Evolutionary conservation across 164 flowering plant genomes (phyloP).

Genomic region (Magnolia kwangsiensis): DNA sequence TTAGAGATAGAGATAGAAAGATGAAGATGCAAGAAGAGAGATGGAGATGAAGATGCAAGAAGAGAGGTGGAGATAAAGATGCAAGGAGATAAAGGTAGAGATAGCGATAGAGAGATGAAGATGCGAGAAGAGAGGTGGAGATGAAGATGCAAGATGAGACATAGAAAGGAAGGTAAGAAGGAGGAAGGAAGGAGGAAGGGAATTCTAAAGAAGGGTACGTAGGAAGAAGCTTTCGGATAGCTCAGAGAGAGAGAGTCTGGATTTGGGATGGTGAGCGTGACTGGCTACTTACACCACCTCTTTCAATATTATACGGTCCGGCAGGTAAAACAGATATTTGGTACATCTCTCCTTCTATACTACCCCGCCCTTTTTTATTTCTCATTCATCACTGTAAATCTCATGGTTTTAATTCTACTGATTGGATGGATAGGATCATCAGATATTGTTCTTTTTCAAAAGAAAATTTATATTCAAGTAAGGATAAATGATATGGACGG

Average conservation of each 20-base stretch:
- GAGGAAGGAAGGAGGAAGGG: conserved; percentile 8
- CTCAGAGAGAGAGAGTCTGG: not conserved
- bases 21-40: conserved; percentile 4
- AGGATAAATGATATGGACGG: too few relatives aligned
- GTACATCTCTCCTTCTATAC: too few relatives aligned
- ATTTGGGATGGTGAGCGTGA: not conserved
- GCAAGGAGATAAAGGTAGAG: conserved; percentile 5
- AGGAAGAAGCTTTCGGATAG: not conserved
- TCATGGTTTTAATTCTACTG: too few relatives aligned
- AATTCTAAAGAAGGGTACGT: conserved; percentile 1
- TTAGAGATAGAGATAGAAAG: conserved; percentile 10
- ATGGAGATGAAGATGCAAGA: not conserved
- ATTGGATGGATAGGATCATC: too few relatives aligned
- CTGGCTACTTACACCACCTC: not conserved
- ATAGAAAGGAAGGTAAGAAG: not conserved
- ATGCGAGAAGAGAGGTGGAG: not conserved
- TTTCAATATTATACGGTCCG: too few relatives aligned
- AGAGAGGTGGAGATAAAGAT: not conserved
- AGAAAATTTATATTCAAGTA: too few relatives aligned
- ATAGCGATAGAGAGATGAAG: too few relatives aligned
- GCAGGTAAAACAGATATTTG: too few relatives aligned
- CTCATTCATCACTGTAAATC: too few relatives aligned
- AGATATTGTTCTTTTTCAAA: too few relatives aligned
- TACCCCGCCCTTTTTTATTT: too few relatives aligned
- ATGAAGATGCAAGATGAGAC: not conserved